Percentiles rank a stretch among this genome's conserved stretches.
Conservation (phyloP, 2,329 filamentous ascomycete genomes). For the Aureobasidium sp. region DNA sequence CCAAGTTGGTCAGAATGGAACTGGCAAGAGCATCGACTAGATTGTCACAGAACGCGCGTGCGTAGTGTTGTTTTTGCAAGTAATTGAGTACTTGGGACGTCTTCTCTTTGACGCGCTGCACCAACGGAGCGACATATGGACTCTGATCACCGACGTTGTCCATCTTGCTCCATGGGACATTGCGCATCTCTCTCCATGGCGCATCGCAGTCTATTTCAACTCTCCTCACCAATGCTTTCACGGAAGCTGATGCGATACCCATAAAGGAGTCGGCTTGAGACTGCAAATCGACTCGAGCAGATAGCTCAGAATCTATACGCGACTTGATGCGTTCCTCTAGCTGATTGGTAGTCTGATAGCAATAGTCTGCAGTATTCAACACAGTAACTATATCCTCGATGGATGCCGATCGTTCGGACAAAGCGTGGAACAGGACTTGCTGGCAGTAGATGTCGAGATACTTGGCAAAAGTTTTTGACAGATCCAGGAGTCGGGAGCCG, state of each 20-base stretch:
- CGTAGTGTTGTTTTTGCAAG: conserved; percentile 86
- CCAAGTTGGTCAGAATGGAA: conserved; percentile 74
- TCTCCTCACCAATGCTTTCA: conserved; percentile 74
- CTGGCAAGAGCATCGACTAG: conserved; percentile 81
- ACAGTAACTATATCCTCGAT: conserved; percentile 78
- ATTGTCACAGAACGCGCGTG: conserved; percentile 89
- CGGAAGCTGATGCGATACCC: conserved; percentile 82
- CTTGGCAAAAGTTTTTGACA: conserved; percentile 79
- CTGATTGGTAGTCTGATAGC: conserved; percentile 86
- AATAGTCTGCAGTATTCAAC: conserved; percentile 95
- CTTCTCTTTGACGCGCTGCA: conserved; percentile 64
- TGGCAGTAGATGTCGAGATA: conserved; percentile 95
- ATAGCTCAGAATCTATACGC: conserved; percentile 74
- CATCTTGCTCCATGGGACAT: conserved; percentile 90
- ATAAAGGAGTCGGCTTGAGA: conserved; percentile 93
- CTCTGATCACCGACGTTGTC: conserved; percentile 91
- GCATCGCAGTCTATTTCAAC: conserved; percentile 78
- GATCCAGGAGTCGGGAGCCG: conserved; percentile 74
- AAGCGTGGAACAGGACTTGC: conserved; percentile 72
- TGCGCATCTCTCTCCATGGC: conserved; percentile 94
- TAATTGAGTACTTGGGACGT: conserved; percentile 68
- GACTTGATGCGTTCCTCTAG: conserved; percentile 92
- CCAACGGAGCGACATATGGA: conserved; percentile 77
- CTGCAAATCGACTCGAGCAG: conserved; percentile 73
- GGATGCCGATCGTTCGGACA: conserved; percentile 54